Evolutionary conservation across 139 green algal genomes (phyloP), one percentile per base, ranked within the genome.

Genomic region (Raphidocelis subcapitata): DNA sequence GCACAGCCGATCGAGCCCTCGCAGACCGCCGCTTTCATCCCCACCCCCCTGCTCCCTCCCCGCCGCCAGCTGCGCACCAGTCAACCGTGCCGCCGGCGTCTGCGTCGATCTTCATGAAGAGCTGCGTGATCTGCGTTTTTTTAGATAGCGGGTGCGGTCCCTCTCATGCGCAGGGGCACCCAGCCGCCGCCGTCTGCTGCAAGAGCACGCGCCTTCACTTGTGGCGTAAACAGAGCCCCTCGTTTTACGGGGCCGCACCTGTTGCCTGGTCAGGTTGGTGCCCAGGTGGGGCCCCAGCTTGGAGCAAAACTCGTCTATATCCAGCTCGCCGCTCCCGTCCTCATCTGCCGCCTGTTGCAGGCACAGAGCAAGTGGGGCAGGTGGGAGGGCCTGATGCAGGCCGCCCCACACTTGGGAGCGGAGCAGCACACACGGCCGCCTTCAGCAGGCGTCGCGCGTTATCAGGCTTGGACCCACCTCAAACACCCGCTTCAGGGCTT

Each of bases 71-170:
- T 46, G 4, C 36, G 49, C 63, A 86, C 90, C 91, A 96, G 78
- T 94, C 89, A 10, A 96, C 88, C 20, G 89, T 94, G n/a, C 91
- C 89, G 32, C 91, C 88, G 41, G 88, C 90, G 63, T 96, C 89
- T 29, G 91, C 91, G 75, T 96, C 91, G 62, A 96, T 96, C 69
- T 94, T 94, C 83, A 96, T 90, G 63, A 96, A 96, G 46, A 94
- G 83, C 76, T 96, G 89, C 18, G 65, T 76, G 21, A 94, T 82
- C 64, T 88, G 72, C 21, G n/a, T n/a, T n/a, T n/a, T n/a, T 41
- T 67, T 16, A 63, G 65, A 41, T 73, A 76, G 12, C 85, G 78
- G 57, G 82, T 71, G 28, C 71, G 26, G 23, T 81, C 81, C 26
- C 36, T 33, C 28, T 32, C 66, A 51, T 33, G n/a, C n/a, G n/a